A percentile compares a stretch with the other conserved stretches of the same genome.
phyloP scores from a whole-genome alignment of 2,329 filamentous ascomycete genomes.

The Neopestalotiopsis sp. region DNA sequence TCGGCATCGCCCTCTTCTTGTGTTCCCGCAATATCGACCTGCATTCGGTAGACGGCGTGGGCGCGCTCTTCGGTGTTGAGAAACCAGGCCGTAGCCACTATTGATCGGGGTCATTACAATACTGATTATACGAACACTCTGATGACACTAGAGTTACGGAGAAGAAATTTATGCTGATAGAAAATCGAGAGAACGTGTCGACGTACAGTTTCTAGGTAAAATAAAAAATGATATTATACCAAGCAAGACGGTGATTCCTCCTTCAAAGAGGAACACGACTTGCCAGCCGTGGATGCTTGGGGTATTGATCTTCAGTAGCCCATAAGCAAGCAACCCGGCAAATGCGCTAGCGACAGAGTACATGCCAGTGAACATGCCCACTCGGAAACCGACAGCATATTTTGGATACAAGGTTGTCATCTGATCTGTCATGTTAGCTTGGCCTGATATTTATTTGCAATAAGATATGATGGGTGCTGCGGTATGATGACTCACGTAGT shows the following conservation, averaged over 20 bases:
- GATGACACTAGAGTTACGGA: too few relatives aligned
- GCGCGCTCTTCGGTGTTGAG: constrained; percentile 35
- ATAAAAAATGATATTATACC: constrained; percentile 27
- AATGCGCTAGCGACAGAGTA: constrained; percentile 29
- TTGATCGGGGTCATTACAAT: background rate
- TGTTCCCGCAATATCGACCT: constrained; percentile 28
- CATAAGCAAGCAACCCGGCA: constrained; percentile 28
- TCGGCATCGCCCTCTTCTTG: constrained; percentile 18
- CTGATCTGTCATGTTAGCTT: too few relatives aligned
- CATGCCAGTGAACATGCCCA: constrained; percentile 25
- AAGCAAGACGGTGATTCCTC: constrained; percentile 27
- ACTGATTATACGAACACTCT: too few relatives aligned
- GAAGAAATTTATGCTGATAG: too few relatives aligned
- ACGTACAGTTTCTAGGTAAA: constrained; percentile 28
- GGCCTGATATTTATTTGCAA: too few relatives aligned
- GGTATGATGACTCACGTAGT: constrained; percentile 20
- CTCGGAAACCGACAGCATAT: constrained; percentile 23
- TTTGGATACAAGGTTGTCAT: constrained; percentile 27
- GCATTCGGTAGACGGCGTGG: constrained; percentile 33
- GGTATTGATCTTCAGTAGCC: constrained; percentile 17
- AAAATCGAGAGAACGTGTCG: background rate
- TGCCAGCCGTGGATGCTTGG: constrained; percentile 22
- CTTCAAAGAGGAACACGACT: constrained; percentile 25
- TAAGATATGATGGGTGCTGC: too few relatives aligned
- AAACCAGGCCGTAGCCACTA: constrained; percentile 31